Base-by-base conservation (phyloP, 2,329 filamentous ascomycete genomes). In the Aspergillus eucalypticola region DNA sequence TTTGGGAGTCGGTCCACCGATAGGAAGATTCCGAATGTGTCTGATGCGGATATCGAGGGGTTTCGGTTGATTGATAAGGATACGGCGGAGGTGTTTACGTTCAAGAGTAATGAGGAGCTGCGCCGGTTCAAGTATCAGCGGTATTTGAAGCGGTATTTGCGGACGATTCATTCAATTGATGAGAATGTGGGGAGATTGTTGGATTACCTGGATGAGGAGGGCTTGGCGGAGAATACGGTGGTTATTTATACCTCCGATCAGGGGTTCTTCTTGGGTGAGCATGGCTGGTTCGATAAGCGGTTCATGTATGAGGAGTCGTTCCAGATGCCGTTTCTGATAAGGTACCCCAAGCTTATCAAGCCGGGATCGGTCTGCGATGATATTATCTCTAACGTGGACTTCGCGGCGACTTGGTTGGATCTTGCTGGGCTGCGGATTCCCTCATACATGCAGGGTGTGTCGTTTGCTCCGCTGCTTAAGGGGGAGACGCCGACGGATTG, bases 291-390 rank as follows among this genome's bases (percentile, higher is more conserved):
- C 64, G 83, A 84, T 67, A 85, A 85, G 70, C 78, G 83, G 3
- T 84, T 85, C 68, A 84, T 85, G 79, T 85, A 85, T 69, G 82
- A 85, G 62, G 81, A 85, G 68, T 78, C 74, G 13, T 84, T 85
- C 71, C 82, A 84, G 69, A 84, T 85, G 83, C 82, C 83, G 0
- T 82, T 84, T 51, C 66, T 84, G 3, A 74, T 82, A 8, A 76
- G 79, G 0, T 82, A 81, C 50, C 82, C 83, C 0, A 60, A 54
- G 0, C 74, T 75, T 54, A 82, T 84, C 58, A 46, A 56, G 1
- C 59, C 77, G 0, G 74, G 76, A 0, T 72, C 69, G 0, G 69
- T 82, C 0, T 81, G 76, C 60, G 66, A 80, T 56, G 81, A 83
- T 60, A 83, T 84, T 19, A 75, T 85, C 55, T 78, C 76, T 66